phyloP scores from a whole-genome alignment of 2,329 filamentous ascomycete species.

The Blumeria hordei region DNA sequence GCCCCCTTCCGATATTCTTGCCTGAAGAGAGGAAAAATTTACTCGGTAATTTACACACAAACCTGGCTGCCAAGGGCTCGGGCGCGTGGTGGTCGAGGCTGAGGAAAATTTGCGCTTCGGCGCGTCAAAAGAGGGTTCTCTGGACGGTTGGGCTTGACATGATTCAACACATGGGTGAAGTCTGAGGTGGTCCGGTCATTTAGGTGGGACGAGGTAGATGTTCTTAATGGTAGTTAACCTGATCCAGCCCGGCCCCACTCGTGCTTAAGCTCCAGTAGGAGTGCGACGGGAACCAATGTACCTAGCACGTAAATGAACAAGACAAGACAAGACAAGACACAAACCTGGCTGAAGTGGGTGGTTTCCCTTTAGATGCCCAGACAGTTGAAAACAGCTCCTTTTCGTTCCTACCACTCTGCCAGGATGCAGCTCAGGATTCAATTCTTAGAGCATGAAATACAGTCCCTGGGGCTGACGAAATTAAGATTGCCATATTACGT shows the following conservation, averaged over 20 bases:
- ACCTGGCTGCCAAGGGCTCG: not conserved
- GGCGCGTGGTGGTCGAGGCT: not conserved
- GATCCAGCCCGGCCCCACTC: no score
- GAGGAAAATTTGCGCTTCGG: not conserved
- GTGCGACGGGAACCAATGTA: no score
- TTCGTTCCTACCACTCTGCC: not conserved
- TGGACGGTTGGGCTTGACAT: no score
- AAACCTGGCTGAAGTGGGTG: not conserved
- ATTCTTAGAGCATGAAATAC: not conserved
- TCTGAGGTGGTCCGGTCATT: no score
- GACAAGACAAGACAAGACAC: no score
- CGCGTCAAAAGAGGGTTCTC: no score
- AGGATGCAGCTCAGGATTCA: no score
- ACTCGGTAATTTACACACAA: not conserved
- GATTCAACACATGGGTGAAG: no score
- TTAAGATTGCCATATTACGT: not conserved
- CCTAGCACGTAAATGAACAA: no score
- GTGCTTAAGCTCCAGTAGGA: no score
- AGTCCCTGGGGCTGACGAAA: not conserved
- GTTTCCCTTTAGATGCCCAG: not conserved
- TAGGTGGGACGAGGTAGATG: no score
- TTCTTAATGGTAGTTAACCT: no score
- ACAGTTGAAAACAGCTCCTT: not conserved
- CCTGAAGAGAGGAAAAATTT: not conserved
- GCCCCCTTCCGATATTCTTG: not conserved